A percentile compares a stretch with the other conserved stretches of the same genome.
Conservation (phyloP, 805 yeast species). For the Yarrowia sp. region DNA sequence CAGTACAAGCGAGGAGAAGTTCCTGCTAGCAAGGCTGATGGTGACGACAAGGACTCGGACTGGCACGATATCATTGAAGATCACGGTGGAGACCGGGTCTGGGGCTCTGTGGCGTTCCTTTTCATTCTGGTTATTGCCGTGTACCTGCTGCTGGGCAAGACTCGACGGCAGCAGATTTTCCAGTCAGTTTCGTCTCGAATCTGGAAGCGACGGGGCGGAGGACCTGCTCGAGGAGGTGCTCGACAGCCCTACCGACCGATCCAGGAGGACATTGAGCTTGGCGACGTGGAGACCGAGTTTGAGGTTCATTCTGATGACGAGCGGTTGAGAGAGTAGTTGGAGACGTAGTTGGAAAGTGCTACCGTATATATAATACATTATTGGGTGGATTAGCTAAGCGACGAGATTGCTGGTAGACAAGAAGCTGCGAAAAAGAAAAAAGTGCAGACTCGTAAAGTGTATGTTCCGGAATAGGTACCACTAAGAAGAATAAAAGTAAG, state of each 20-base stretch:
- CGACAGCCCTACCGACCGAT: constrained; percentile 13
- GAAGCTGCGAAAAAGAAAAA: too few relatives aligned
- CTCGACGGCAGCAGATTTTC: background rate
- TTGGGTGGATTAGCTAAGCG: too few relatives aligned
- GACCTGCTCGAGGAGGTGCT: background rate
- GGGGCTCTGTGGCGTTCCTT: constrained; percentile 21
- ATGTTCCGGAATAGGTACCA: too few relatives aligned
- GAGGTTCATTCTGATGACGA: constrained; percentile 19
- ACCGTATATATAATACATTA: too few relatives aligned
- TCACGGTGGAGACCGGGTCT: constrained; percentile 14
- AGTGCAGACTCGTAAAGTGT: too few relatives aligned
- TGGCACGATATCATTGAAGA: constrained; percentile 21
- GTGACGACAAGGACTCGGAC: background rate
- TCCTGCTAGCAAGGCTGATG: background rate
- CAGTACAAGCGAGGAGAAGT: constrained; percentile 3
- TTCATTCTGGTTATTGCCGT: constrained; percentile 13
- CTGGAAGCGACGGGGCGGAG: background rate
- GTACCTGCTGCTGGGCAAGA: constrained; percentile 12
- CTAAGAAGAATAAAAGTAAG: too few relatives aligned
- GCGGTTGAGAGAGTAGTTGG: background rate
- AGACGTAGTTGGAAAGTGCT: too few relatives aligned
- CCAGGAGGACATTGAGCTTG: constrained; percentile 16
- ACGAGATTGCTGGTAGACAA: too few relatives aligned
- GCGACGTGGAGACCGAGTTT: constrained; percentile 15
- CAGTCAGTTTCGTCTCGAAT: constrained; percentile 4